Base-by-base conservation (phyloP, 805 yeast species). In the Cyberlindnera mrakii region DNA sequence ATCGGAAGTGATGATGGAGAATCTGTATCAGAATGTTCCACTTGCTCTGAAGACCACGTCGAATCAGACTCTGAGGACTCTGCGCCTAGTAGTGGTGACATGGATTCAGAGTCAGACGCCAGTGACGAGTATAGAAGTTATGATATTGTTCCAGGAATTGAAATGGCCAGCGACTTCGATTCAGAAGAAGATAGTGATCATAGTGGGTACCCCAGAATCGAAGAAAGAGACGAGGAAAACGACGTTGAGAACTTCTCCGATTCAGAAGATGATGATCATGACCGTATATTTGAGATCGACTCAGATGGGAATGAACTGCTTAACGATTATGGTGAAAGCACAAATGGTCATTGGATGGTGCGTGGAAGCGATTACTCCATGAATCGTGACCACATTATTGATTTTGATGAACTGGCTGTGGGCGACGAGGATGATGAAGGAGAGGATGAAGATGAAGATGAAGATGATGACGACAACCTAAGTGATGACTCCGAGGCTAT, bases 201-300 rank as follows among this genome's bases (percentile, higher is more conserved):
- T 14, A 32, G 32, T 6, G 39, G 17, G 14, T 27, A 20, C 13
- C 29, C 39, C 2, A 33, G 18, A 27, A 25, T 27, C 13, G 37
- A 39, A n/a, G 42, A 33, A 6, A 14, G 16, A 5, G 30, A 20
- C 14, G 34, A 30, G 13, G 47, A 37, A 20, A 48, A 52, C 17
- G 51, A 49, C 4, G 57, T 50, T 29, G 54, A 52, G 15, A 52
- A 50, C n/a, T 20, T 30, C 30, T 32, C n/a, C 4, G 36, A 52
- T 17, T 66, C 54, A 4, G 65, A 58, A 3, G 61, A 62, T 7
- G 66, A 58, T 2, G 55, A 38, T 14, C 57, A 51, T 29, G 60
- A 42, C 52, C 40, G 44, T 3, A 59, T 52, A 27, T 55, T 51
- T 27, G 25, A 41, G 19, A 33, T 41, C 23, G 47, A 40, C 10